These are phyloP conservation scores for Xylaria sp. DNA, from an alignment of 2,329 filamentous ascomycete species.

Conservation along the genomic window DNA sequence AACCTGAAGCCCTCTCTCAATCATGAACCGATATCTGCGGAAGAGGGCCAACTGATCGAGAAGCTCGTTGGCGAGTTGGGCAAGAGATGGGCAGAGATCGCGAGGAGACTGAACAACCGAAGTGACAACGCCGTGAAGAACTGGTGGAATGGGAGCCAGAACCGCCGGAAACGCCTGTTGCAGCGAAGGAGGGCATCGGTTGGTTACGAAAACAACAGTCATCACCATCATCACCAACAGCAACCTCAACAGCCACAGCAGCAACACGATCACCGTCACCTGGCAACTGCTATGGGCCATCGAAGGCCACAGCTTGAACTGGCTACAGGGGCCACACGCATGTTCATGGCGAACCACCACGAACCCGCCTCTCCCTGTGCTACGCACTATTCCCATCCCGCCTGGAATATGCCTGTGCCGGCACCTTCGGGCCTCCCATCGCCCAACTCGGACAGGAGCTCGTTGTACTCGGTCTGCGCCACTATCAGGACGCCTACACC, in stretches of 20 bases:
- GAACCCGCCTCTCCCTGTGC: conserved; percentile 16
- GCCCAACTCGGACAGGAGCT: conserved; percentile 63
- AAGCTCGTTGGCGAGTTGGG: conserved; percentile 70
- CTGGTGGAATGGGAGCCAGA: conserved; percentile 95
- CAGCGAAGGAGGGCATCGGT: conserved; percentile 31
- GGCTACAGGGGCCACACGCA: conserved; percentile 8
- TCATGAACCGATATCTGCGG: conserved; percentile 65
- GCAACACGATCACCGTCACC: background rate
- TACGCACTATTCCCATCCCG: conserved; percentile 12
- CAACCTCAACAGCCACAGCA: background rate
- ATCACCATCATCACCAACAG: background rate
- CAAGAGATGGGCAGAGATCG: conserved; percentile 91
- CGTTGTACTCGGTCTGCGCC: conserved; percentile 53
- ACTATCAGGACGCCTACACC: conserved; percentile 35
- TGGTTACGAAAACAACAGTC: conserved; percentile 31
- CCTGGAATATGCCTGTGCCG: conserved; percentile 10
- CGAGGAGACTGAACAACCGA: conserved; percentile 70
- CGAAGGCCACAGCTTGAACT: conserved; percentile 12
- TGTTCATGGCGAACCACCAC: conserved; percentile 10
- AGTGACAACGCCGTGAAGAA: conserved; percentile 97
- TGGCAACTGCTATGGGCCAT: conserved; percentile 6
- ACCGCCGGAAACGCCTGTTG: conserved; percentile 59
- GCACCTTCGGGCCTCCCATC: conserved; percentile 28
- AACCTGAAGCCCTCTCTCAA: conserved; percentile 76
- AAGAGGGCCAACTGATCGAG: conserved; percentile 70